Conservation (phyloP, 805 yeast species). For the Alloascoidea hylecoeti region DNA sequence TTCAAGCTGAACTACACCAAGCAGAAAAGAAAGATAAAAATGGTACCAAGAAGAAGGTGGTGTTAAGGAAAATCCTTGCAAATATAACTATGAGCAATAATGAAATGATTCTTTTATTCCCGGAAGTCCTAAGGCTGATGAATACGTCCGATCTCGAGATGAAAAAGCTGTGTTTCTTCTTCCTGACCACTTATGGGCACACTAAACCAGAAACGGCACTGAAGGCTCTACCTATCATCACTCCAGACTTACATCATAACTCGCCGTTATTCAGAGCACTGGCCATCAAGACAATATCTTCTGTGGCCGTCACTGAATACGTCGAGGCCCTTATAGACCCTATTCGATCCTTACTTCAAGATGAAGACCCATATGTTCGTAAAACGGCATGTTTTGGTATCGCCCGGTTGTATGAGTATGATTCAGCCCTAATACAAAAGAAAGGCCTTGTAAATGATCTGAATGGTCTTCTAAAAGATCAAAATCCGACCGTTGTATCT, state of each 20-base stretch:
- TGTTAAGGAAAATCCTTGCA: constrained; percentile 63
- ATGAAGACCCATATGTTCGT: constrained; percentile 43
- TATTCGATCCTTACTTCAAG: constrained; percentile 22
- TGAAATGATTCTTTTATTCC: constrained; percentile 56
- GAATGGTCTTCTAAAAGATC: constrained; percentile 41
- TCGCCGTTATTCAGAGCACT: constrained; percentile 39
- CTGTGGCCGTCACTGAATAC: constrained; percentile 41
- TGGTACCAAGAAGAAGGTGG: constrained; percentile 22
- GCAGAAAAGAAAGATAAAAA: constrained; percentile 19
- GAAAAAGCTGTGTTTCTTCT: constrained; percentile 59
- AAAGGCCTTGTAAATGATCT: constrained; percentile 30
- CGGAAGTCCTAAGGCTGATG: constrained; percentile 45
- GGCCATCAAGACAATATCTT: constrained; percentile 49
- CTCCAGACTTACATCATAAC: constrained; percentile 34
- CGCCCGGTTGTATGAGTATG: constrained; percentile 48
- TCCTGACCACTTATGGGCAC: constrained; percentile 43
- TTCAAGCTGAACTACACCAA: constrained; percentile 3
- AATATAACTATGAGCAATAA: constrained; percentile 72
- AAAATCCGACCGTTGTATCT: constrained; percentile 46
- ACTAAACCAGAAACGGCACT: constrained; percentile 40
- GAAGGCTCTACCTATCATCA: constrained; percentile 40
- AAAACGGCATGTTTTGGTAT: constrained; percentile 59
- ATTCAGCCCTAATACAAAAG: constrained; percentile 28
- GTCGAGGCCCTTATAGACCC: constrained; percentile 28
- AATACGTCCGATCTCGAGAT: constrained; percentile 48